Evolutionary conservation across 1,284 basidiomycete genomes (phyloP), one percentile per base, ranked within the genome.

Genomic region (Ustilago sp.): DNA sequence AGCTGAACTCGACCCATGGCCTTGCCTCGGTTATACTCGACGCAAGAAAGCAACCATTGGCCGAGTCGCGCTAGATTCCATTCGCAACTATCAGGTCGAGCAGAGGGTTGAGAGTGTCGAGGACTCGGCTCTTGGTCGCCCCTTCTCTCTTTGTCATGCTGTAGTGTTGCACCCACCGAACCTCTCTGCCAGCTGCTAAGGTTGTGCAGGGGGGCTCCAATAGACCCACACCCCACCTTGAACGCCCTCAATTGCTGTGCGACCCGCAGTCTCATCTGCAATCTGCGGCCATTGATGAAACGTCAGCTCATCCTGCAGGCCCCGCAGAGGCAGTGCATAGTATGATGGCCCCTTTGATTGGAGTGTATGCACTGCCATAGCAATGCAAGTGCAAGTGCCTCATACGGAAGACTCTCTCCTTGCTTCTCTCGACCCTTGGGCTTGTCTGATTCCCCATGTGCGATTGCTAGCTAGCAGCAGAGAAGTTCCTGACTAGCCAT

Each of bases 401-500:
- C 43, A 45, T 19, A 15, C 19, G 43, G 43, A 45, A 45, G 43
- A 45, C 19, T 45, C 31, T 50, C 48, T 50, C 48, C 28, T 50
- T 50, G 48, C 48, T 17, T 32, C 28, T 50, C 8, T 4, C 32
- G 5, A 19, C 43, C n/a, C 8, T 32, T 19, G 8, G 28, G 48
- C 23, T 32, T 12, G 48, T 13, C 9, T 6, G n/a, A 31, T 31
- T 11, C 28, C 48, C n/a, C 13, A 11, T 13, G 28, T 50, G 48
- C 5, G 11, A 32, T 32, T 50, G 48, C 28, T 50, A 8, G 15
- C 13, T 8, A 50, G 15, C 15, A 13, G 7, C 8, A 12, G 13
- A 50, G 2, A 53, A 34, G 34, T 53, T 53, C 35, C 51, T 53
- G 28, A 17, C 51, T 53, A 53, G 51, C 34, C 31, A 36, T 8